phyloP scores from a whole-genome alignment of 805 yeast species.

The Metschnikowia picachoensis region DNA sequence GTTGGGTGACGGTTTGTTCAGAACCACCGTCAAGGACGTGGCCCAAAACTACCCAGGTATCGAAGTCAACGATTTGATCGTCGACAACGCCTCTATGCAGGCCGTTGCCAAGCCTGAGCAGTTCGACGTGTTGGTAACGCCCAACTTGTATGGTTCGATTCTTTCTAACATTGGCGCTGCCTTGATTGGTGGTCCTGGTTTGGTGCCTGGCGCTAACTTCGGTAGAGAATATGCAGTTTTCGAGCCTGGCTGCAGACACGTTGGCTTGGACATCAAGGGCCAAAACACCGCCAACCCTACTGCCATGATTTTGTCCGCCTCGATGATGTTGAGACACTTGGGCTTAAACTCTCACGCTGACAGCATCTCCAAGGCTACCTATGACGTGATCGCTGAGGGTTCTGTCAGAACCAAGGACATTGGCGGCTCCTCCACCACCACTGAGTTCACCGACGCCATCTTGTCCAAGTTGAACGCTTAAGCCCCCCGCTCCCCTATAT shows the following conservation, averaged over 20 bases:
- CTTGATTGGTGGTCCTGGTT: slow-evolving; percentile 94
- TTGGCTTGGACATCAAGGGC: slow-evolving; percentile 94
- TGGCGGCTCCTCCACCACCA: slow-evolving; percentile 85
- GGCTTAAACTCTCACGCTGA: slow-evolving; percentile 84
- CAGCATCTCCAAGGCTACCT: slow-evolving; percentile 83
- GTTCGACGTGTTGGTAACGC: slow-evolving; percentile 96
- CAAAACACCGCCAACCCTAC: slow-evolving; percentile 96
- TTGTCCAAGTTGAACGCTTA: slow-evolving; percentile 56
- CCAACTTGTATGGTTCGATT: slow-evolving; percentile 97
- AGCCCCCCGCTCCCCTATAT: slow-evolving; percentile 1
- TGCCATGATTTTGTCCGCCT: slow-evolving; percentile 89
- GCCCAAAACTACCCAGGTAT: slow-evolving; percentile 82
- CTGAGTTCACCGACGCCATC: slow-evolving; percentile 92
- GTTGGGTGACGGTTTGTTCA: slow-evolving; percentile 96
- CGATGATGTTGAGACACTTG: slow-evolving; percentile 91
- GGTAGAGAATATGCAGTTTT: slow-evolving; percentile 97
- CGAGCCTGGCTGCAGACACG: slow-evolving; percentile 99
- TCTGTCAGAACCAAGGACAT: slow-evolving; percentile 81
- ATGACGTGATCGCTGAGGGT: slow-evolving; percentile 87
- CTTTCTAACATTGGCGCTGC: slow-evolving; percentile 98
- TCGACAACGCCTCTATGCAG: slow-evolving; percentile 98
- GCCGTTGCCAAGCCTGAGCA: slow-evolving; percentile 98
- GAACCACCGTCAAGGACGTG: slow-evolving; percentile 85
- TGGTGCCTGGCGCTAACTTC: slow-evolving; percentile 97
- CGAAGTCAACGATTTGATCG: slow-evolving; percentile 86